Conservation (phyloP, 192 early-diverging fungal genomes). For the Podila epicladia region DNA sequence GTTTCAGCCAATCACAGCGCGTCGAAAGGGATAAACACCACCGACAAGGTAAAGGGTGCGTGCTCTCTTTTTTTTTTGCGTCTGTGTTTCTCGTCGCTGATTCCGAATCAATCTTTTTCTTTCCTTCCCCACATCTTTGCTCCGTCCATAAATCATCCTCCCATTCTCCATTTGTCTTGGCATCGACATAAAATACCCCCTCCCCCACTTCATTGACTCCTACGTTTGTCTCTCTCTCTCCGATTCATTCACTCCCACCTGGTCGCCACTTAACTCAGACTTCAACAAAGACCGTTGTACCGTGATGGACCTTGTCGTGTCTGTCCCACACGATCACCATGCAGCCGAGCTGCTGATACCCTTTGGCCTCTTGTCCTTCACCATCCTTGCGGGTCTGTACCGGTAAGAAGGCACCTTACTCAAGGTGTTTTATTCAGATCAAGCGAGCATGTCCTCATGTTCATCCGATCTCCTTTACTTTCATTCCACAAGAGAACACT, state of each 20-base stretch:
- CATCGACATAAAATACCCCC: too few relatives aligned
- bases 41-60: background rate
- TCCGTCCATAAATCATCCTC: too few relatives aligned
- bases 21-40: background rate
- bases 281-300: too few relatives aligned
- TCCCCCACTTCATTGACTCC: too few relatives aligned
- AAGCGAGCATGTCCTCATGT: too few relatives aligned
- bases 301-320: background rate
- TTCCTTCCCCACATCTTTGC: background rate
- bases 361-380: slow-evolving; percentile 28
- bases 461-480: background rate
- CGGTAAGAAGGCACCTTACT: slow-evolving; percentile 3
- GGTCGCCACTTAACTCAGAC: too few relatives aligned
- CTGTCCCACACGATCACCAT: slow-evolving; percentile 18
- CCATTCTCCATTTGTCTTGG: background rate
- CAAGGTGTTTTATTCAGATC: too few relatives aligned
- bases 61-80: background rate
- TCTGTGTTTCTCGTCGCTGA: background rate
- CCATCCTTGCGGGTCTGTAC: slow-evolving; percentile 29
- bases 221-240: too few relatives aligned
- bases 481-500: background rate
- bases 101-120: background rate
- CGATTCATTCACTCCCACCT: too few relatives aligned
- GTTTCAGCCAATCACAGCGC: background rate
- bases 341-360: slow-evolving; percentile 31